Evolutionary conservation across 139 green algal species (phyloP), one percentile per base, ranked within the genome.

Genomic region (Chlorella sp.): DNA sequence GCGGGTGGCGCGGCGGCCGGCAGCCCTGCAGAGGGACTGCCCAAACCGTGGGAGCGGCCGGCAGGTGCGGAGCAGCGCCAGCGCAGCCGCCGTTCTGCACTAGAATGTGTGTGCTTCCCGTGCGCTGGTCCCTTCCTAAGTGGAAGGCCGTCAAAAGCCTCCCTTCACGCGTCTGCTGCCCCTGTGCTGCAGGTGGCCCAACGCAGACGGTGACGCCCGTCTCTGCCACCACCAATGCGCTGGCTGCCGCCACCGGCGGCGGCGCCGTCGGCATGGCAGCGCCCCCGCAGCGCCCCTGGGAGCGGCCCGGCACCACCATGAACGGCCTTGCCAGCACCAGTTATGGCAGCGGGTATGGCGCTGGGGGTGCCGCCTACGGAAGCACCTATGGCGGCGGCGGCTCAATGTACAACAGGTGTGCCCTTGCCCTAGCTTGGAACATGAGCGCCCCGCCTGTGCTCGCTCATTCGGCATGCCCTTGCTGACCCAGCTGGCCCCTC

Each of bases 31-130:
- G 82, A 92, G 22, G 77, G 88, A 0, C 91, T 94, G 9, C 91
- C 95, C 39, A 97, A 97, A 82, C 95, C 95, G 7, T 97, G 95
- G 95, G 95, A 97, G 60, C 88, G 86, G 0, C 76, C 83, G 19
- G 84, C 60, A 42, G 91, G 86, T 53, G 75, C 76, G 16, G 22
- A n/a, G 3, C 57, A 7, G 81, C 91, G 77, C 18, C 30, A 73
- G 61, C 24, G 94, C 92, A 95, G 84, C 76, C 90, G 76, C 69
- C 91, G 30, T 57, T 57, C 48, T 9, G 9, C 48, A 9, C 9
- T 5, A 57, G 9, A 5, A 16, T 57, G 48, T 57, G 48, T 57
- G 48, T 9, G 64, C 64, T 48, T 3, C 64, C 71, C 66, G 39
- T 24, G n/a, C 26, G 3, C 18, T 37, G 36, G 39, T n/a, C 28